phyloP scores from a whole-genome alignment of 352 stramenopile species.

The Phytopythium sindhum region DNA sequence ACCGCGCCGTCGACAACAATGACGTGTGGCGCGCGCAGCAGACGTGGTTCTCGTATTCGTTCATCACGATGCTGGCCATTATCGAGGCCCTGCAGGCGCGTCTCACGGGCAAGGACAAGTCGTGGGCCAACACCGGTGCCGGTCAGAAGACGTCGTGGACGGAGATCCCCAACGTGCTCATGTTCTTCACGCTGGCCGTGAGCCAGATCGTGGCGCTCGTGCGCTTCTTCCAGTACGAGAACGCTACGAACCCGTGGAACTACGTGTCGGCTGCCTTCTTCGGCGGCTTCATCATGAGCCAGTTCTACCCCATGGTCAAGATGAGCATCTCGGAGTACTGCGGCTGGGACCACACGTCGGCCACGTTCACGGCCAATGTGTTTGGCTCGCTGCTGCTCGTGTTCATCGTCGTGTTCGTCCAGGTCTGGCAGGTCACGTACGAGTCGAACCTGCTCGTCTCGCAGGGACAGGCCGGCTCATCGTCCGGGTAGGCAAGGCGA shows the following conservation, averaged over 20 bases:
- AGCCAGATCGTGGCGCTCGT: slow-evolving; percentile 74
- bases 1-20: slow-evolving; percentile 87
- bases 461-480: slow-evolving; percentile 31
- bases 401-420: slow-evolving; percentile 84
- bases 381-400: slow-evolving; percentile 82
- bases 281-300: slow-evolving; percentile 82
- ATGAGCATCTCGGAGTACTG: slow-evolving; percentile 91
- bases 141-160: slow-evolving; percentile 86
- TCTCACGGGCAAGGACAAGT: slow-evolving; percentile 82
- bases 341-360: slow-evolving; percentile 83
- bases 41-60: slow-evolving; percentile 90
- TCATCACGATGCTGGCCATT: slow-evolving; percentile 87
- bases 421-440: slow-evolving; percentile 88
- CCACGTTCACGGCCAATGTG: slow-evolving; percentile 82
- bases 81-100: slow-evolving; percentile 73
- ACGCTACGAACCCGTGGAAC: slow-evolving; percentile 85
- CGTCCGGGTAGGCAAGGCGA: slow-evolving; percentile 23
- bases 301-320: slow-evolving; percentile 90
- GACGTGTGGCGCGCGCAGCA: slow-evolving; percentile 88
- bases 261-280: slow-evolving; percentile 89
- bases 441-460: slow-evolving; percentile 62
- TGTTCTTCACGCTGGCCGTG: slow-evolving; percentile 83
- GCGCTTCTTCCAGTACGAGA: slow-evolving; percentile 89
- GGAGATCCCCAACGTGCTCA: slow-evolving; percentile 86
- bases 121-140: slow-evolving; percentile 88